phyloP scores from a whole-genome alignment of 352 stramenopile species.

The Aphanomyces invadans region DNA sequence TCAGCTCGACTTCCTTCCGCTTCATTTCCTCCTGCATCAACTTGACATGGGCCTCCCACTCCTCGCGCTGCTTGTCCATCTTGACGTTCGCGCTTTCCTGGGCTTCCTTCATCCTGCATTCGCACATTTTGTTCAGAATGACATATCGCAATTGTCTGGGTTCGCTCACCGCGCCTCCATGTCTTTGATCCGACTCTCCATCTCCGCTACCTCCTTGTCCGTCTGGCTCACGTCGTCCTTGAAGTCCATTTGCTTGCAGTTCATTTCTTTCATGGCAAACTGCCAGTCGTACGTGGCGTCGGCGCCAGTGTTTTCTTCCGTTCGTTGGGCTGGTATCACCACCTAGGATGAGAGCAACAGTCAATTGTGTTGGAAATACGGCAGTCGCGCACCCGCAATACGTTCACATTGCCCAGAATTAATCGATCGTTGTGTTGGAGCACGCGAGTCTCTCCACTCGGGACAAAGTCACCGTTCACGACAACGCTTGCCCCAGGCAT shows the following conservation, averaged over 20 bases:
- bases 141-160: background rate
- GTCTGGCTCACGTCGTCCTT: conserved; percentile 47
- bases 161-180: conserved; percentile 60
- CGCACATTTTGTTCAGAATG: background rate
- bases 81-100: conserved; percentile 55
- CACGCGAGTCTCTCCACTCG: conserved; percentile 29
- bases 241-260: conserved; percentile 55
- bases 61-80: conserved; percentile 47
- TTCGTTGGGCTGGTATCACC: conserved; percentile 43
- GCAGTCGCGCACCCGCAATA: conserved; percentile 63
- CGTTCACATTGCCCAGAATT: conserved; percentile 66
- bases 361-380: too few relatives aligned
- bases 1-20: conserved; percentile 59
- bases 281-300: conserved; percentile 69
- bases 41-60: conserved; percentile 62
- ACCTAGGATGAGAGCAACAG: conserved; percentile 31
- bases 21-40: conserved; percentile 71
- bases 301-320: conserved; percentile 28
- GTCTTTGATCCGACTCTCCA: conserved; percentile 56
- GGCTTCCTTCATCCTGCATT: conserved; percentile 43
- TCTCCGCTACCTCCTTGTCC: conserved; percentile 67
- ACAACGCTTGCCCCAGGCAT: conserved; percentile 48
- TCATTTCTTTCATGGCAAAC: conserved; percentile 73
- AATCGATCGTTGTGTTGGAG: conserved; percentile 62
- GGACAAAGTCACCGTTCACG: conserved; percentile 55